A percentile compares a stretch with the other conserved stretches of the same genome.
These are phyloP conservation scores for Chloranthus sessilifolius DNA, from an alignment of 164 flowering plant genomes.

Conservation along the genomic window DNA sequence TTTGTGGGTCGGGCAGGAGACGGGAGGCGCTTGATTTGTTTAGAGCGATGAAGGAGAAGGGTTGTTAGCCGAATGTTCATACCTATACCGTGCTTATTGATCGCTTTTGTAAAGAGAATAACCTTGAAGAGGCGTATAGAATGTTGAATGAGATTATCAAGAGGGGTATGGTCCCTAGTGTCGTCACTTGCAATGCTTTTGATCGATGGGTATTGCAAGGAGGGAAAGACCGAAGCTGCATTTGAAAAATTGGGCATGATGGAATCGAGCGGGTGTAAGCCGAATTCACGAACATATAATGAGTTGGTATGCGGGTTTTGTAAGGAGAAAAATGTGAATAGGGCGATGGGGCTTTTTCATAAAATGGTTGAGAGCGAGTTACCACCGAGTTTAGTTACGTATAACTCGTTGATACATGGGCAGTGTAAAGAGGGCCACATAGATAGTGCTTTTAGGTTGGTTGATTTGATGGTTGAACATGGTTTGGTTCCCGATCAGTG, in stretches of 20 bases:
- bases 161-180: slow-evolving; percentile 51
- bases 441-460: slow-evolving; percentile 63
- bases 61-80: slow-evolving; percentile 69
- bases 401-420: slow-evolving; percentile 57
- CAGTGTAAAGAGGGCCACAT: slow-evolving; percentile 62
- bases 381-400: slow-evolving; percentile 48
- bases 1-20: slow-evolving; percentile 45
- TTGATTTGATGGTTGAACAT: slow-evolving; percentile 51
- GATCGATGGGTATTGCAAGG: slow-evolving; percentile 74
- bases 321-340: slow-evolving; percentile 39
- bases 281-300: slow-evolving; percentile 72
- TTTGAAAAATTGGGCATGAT: slow-evolving; percentile 37
- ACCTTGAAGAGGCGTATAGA: slow-evolving; percentile 48
- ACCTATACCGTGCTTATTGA: slow-evolving; percentile 74
- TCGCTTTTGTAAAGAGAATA: slow-evolving; percentile 47
- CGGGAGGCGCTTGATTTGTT: slow-evolving; percentile 50
- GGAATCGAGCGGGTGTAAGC: too few species aligned
- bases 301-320: slow-evolving; percentile 67
- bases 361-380: slow-evolving; percentile 47
- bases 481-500: slow-evolving; percentile 55
- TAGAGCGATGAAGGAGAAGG: slow-evolving; percentile 56
- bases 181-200: slow-evolving; percentile 82
- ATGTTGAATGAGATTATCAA: slow-evolving; percentile 39
- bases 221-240: slow-evolving; percentile 49
- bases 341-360: slow-evolving; percentile 60